Evolutionary conservation across 106 monocot genomes (phyloP), one percentile per base, ranked within the genome.

Genomic region (Allium sativum): DNA sequence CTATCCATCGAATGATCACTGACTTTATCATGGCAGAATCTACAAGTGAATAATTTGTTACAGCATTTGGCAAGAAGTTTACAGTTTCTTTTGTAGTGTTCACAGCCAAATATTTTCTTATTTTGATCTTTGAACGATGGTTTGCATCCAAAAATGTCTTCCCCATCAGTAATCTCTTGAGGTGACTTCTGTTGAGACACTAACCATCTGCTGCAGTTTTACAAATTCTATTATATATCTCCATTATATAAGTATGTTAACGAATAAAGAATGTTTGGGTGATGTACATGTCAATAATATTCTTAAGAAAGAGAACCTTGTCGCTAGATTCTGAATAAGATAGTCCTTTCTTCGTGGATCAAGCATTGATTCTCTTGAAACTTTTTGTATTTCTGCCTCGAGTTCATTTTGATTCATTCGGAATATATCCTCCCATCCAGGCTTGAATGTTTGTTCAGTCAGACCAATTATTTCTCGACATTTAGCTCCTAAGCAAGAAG

Each of bases 1-100:
- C 93, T 88, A 51, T 93, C 93, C 88, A 93, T 93, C 17, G 82
- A 78, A 78, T 93, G 93, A 78, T 93, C 88, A 40, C 88, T 93
- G 65, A 83, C 80, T 82, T 83, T 85, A 72, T 93, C 93, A 72
- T 93, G 93, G 73, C 93, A 93, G 70, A 93, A 88, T 44, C 93
- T 74, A 77, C 93, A 93, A 21, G 93, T 74, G 62, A 88, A 93
- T 41, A 93, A 64, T 74, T 85, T 89, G 40, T 89, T 89, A 75
- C 93, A 93, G 70, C 93, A 93, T 45, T 88, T 67, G 48, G 93
- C 93, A 63, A 88, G 76, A 21, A 93, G 76, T 64, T 93, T 88
- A 63, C 93, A 93, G 56, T 89, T 93, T 65, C 93, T 75, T 69
- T 89, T 88, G 59, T 93, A 93, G 61, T 93, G 93, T 48, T 93